Conservation (phyloP, 805 yeast genomes). For the Ogataea naganishii region DNA sequence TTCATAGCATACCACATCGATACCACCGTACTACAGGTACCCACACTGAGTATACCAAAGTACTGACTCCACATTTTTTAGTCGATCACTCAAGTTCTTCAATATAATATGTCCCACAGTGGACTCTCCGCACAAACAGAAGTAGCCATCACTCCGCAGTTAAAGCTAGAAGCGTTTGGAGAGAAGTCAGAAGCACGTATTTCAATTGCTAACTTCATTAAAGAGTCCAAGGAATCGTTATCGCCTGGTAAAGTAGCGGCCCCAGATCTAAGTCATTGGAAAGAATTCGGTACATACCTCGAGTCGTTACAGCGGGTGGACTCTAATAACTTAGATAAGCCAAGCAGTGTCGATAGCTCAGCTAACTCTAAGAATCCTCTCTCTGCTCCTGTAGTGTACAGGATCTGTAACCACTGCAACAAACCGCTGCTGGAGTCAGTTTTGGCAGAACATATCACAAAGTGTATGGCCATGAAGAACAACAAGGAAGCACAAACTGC, state of each 20-base stretch:
- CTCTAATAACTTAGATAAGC: not conserved
- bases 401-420: constrained; percentile 39
- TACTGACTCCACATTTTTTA: no score
- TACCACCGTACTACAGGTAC: no score
- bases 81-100: no score
- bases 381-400: constrained; percentile 28
- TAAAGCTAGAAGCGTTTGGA: constrained; percentile 16
- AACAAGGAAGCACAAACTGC: constrained; percentile 11
- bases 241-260: constrained; percentile 5
- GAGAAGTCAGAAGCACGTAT: constrained; percentile 14
- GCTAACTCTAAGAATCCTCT: constrained; percentile 25
- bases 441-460: constrained; percentile 29
- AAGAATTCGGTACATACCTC: constrained; percentile 25
- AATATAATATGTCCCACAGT: no score
- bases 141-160: no score
- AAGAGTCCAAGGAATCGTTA: not conserved
- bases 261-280: constrained; percentile 23
- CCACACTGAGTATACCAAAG: no score
- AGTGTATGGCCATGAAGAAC: constrained; percentile 27
- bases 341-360: constrained; percentile 1
- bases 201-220: constrained; percentile 8
- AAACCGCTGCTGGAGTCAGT: constrained; percentile 32
- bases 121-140: no score
- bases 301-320: constrained; percentile 18
- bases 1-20: no score